Conservation (phyloP, 2,329 filamentous ascomycete species). For the Allantophomopsis cytisporea region DNA sequence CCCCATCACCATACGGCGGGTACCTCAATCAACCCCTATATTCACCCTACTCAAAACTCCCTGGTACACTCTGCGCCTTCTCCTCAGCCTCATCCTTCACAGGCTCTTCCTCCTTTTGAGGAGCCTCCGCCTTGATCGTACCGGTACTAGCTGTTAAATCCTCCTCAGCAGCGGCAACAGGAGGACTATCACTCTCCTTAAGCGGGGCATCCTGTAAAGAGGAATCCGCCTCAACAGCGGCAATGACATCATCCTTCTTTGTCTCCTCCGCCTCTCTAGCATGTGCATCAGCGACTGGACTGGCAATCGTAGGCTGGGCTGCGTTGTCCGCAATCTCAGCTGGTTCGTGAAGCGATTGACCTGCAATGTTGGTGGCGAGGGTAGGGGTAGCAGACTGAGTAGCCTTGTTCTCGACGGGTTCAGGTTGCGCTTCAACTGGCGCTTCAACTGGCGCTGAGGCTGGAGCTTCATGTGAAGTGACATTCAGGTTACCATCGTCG, state of each 20-base stretch:
- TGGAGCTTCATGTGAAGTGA: slow-evolving; percentile 9
- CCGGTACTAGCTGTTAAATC: slow-evolving; percentile 10
- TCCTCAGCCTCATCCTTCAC: neutral
- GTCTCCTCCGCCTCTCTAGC: slow-evolving; percentile 6
- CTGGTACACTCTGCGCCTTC: neutral
- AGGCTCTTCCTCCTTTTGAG: neutral
- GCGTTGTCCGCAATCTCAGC: slow-evolving; percentile 6
- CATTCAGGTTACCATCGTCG: slow-evolving; percentile 22
- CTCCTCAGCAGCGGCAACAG: slow-evolving; percentile 6
- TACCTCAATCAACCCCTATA: neutral
- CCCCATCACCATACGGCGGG: neutral
- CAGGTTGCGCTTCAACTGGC: too few species aligned
- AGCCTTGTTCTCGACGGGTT: slow-evolving; percentile 5
- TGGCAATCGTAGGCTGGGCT: slow-evolving; percentile 3
- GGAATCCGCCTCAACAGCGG: slow-evolving; percentile 1
- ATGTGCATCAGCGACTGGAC: slow-evolving; percentile 6
- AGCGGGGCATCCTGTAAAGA: slow-evolving; percentile 1
- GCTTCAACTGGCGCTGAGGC: neutral
- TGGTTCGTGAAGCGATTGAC: slow-evolving; percentile 9
- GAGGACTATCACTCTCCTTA: slow-evolving; percentile 7
- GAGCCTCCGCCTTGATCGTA: slow-evolving; percentile 7
- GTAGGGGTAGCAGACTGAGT: slow-evolving; percentile 8
- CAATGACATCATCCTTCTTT: slow-evolving; percentile 4
- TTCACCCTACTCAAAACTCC: neutral
- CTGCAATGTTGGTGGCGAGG: slow-evolving; percentile 12